Conservation (phyloP, 495 filamentous ascomycete genomes). For the Talaromyces nanjingensis region DNA sequence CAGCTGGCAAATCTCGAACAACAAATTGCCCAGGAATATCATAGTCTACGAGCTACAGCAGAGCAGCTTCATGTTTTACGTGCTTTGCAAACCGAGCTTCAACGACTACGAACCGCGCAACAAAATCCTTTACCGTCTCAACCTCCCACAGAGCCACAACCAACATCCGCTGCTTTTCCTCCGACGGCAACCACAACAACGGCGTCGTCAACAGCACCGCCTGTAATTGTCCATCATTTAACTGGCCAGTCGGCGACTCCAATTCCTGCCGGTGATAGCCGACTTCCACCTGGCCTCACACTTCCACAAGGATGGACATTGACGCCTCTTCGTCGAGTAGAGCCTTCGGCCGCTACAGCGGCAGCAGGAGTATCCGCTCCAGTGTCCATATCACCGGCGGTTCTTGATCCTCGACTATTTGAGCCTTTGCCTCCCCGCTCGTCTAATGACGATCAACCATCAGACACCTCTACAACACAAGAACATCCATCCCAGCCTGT, state of each 20-base stretch:
- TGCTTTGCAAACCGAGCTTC: conserved; percentile 56
- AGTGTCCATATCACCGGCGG: conserved; percentile 3
- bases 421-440: neutral
- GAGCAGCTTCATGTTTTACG: conserved; percentile 51
- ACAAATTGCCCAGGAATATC: conserved; percentile 59
- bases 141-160: conserved; percentile 12
- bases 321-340: conserved; percentile 55
- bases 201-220: conserved; percentile 1
- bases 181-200: conserved; percentile 17
- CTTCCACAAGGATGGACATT: conserved; percentile 75
- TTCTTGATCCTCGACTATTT: conserved; percentile 3
- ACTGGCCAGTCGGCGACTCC: conserved; percentile 28
- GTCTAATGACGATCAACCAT: neutral
- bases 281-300: conserved; percentile 63
- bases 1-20: conserved; percentile 61
- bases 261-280: conserved; percentile 57
- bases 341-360: conserved; percentile 7
- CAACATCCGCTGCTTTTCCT: conserved; percentile 15
- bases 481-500: neutral
- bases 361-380: conserved; percentile 6
- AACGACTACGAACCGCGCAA: conserved; percentile 47
- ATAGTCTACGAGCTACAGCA: conserved; percentile 42
- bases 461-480: neutral
- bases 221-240: conserved; percentile 22
- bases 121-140: conserved; percentile 18